Evolutionary conservation across 2,329 filamentous ascomycete species (phyloP).

Genomic region (Fusarium camptoceras): DNA sequence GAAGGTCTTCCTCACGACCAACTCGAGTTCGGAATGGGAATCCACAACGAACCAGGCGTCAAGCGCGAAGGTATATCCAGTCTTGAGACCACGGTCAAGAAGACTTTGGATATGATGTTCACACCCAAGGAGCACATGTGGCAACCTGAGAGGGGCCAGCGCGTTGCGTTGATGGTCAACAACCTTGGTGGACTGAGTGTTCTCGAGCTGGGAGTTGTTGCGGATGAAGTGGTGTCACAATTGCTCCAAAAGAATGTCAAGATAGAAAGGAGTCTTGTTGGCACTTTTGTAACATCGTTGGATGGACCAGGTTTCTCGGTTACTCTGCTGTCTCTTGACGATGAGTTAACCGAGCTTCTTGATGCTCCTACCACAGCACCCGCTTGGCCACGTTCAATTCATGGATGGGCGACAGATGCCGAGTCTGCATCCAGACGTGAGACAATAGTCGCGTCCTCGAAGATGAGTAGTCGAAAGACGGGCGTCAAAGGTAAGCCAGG

Average conservation of each 20-base stretch:
- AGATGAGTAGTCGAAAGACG: neutral
- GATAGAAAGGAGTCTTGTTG: neutral
- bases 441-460: neutral
- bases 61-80: neutral
- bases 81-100: neutral
- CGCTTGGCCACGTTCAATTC: neutral
- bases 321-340: conserved; percentile 36
- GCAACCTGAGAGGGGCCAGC: neutral
- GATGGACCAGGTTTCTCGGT: neutral
- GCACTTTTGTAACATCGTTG: neutral
- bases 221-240: neutral
- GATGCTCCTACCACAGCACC: neutral
- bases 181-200: neutral
- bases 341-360: conserved; percentile 21
- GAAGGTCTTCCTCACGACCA: conserved; percentile 61
- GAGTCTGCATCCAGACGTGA: neutral
- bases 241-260: neutral
- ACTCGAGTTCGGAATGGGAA: conserved; percentile 71
- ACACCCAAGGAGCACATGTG: neutral
- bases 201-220: neutral
- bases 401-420: neutral
- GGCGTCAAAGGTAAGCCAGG: neutral
- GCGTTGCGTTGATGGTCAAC: neutral
- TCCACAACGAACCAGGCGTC: conserved; percentile 72
- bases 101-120: neutral